Evolutionary conservation across 2,329 filamentous ascomycete species (phyloP), one percentile per base, ranked within the genome.

Genomic region (Botryotinia narcissicola): DNA sequence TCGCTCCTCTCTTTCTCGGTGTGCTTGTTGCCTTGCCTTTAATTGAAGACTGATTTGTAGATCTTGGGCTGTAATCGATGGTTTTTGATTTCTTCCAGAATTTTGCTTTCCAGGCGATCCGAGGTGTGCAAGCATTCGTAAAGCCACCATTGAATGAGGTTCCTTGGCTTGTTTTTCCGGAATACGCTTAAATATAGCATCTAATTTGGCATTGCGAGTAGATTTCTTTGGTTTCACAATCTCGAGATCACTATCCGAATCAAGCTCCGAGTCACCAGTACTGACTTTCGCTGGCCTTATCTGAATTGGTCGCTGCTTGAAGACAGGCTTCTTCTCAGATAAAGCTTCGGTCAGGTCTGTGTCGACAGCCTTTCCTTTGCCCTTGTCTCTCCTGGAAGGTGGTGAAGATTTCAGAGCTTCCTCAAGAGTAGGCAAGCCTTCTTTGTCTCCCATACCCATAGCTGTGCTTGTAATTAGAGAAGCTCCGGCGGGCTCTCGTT

Each of bases 1-100:
- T 72, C 91, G 91, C 77, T 93, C 91, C 74, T 93, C 89, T 71
- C 93, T 90, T 81, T 96, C 94, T 60, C 88, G 83, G 74, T 90
- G 90, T 62, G 94, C 95, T 82, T 99, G 96, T 74, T 92, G 87
- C 62, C 93, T 90, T 9, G 94, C 94, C 75, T 91, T 90, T 76
- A 89, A 88, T 54, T 92, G 86, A 12, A 98, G 84, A 48, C 85
- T 87, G 16, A 86, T 84, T 63, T 95, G 90, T 71, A 97, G 86
- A 77, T 96, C 90, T 42, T 86, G 87, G 0, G 87, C 84, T 12
- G 89, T 93, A 85, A 97, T 92, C 14, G 85, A 86, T 63, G 83
- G 84, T 74, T 84, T 87, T 67, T 82, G 82, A 32, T 83, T 83
- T 57, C 82, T 81, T n/a, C 82, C 79, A n/a, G 68, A 51, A 80